phyloP scores from a whole-genome alignment of 225 moss, liverwort and hornwort species.

The Physcomitrellopsis africana region DNA sequence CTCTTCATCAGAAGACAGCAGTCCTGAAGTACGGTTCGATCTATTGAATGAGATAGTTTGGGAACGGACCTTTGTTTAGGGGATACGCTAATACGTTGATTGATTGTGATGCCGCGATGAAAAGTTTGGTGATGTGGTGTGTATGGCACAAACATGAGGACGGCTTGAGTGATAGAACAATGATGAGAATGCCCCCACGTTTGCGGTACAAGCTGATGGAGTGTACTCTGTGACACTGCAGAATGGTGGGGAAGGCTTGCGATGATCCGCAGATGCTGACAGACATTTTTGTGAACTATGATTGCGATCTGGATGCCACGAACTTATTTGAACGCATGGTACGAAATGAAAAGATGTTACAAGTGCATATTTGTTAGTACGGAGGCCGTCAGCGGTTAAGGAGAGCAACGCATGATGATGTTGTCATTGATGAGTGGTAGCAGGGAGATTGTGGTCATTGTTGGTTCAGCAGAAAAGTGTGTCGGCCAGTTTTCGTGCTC shows the following conservation, averaged over 20 bases:
- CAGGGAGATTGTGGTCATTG: neutral
- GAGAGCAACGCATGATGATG: neutral
- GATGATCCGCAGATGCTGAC: too few species aligned
- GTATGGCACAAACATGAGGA: neutral
- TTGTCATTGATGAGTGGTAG: neutral
- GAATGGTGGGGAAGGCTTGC: too few species aligned
- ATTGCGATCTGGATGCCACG: too few species aligned
- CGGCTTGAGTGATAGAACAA: neutral
- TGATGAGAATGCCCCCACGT: neutral
- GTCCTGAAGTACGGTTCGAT: constrained; percentile 58
- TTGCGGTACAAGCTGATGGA: constrained; percentile 14
- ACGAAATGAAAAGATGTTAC: neutral
- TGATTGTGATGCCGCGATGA: neutral
- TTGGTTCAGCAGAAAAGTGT: neutral
- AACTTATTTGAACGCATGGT: too few species aligned
- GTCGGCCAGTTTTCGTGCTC: neutral
- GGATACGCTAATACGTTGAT: too few species aligned
- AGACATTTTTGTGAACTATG: too few species aligned
- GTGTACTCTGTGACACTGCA: too few species aligned
- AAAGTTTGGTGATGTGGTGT: constrained; percentile 8
- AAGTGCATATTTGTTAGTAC: neutral
- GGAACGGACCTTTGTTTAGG: neutral
- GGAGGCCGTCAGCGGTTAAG: neutral
- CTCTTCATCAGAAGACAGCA: constrained; percentile 68
- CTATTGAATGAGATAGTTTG: neutral